Evolutionary conservation across 208 protist species (phyloP).

Genomic region (Acanthamoeba triangularis): DNA sequence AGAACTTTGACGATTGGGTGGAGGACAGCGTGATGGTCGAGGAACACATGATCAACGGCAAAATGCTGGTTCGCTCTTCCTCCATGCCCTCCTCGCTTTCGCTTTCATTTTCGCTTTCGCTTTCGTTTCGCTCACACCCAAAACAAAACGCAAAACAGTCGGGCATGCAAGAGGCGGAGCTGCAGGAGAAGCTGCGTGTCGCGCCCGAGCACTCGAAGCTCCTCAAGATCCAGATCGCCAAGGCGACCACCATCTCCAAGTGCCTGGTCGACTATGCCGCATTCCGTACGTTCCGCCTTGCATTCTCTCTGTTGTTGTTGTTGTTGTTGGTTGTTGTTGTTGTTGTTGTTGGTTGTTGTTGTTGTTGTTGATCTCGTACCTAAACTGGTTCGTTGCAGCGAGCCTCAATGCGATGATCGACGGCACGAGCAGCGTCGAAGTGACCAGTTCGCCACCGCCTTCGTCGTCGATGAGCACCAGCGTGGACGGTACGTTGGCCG

Average conservation of each 20-base stretch:
- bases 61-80: neutral
- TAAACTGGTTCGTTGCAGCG: neutral
- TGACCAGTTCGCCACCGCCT: constrained; percentile 22
- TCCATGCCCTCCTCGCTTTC: neutral
- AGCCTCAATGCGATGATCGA: constrained; percentile 39
- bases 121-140: neutral
- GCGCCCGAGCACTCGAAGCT: constrained; percentile 16
- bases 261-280: constrained; percentile 59
- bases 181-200: constrained; percentile 26
- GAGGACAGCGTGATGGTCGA: constrained; percentile 66
- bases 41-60: constrained; percentile 45
- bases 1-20: constrained; percentile 33
- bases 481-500: neutral
- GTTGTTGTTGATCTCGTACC: neutral
- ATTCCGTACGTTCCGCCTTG: neutral
- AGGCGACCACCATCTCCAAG: constrained; percentile 36
- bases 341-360: neutral
- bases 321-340: too few relatives aligned
- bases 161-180: neutral
- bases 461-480: constrained; percentile 41
- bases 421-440: constrained; percentile 38
- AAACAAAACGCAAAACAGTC: neutral
- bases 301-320: neutral
- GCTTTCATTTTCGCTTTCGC: neutral
- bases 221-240: constrained; percentile 29